A percentile compares a stretch with the other conserved stretches of the same genome.
Evolutionary conservation across 495 filamentous ascomycete species (phyloP).

Genomic region (Neurospora tetrasperma): DNA sequence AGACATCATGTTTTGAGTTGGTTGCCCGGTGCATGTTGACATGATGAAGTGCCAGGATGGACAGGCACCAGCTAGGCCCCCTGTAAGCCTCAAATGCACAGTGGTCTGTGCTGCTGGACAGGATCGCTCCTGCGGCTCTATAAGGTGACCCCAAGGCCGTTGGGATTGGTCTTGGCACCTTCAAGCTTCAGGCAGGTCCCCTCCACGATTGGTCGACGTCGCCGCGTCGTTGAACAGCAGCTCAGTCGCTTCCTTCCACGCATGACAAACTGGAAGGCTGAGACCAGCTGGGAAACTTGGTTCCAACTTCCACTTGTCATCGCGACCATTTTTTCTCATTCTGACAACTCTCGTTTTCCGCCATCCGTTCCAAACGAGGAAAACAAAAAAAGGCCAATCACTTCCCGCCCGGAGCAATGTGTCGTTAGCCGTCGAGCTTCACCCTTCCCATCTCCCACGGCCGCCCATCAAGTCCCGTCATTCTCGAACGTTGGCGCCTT

Average conservation of each 20-base stretch:
- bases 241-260: background rate
- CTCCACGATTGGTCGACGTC: background rate
- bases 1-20: too few species aligned
- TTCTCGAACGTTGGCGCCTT: background rate
- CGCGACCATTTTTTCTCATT: background rate
- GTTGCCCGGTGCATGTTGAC: background rate
- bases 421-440: background rate
- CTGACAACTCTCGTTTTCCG: background rate
- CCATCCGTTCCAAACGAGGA: background rate
- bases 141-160: background rate
- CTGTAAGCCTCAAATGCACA: background rate
- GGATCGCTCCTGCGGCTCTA: background rate
- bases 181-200: background rate
- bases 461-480: background rate
- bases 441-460: background rate
- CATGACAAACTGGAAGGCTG: background rate
- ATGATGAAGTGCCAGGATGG: background rate
- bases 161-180: background rate
- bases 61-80: background rate
- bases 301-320: slow-evolving; percentile 2
- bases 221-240: background rate
- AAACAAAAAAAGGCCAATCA: background rate
- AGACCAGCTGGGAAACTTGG: background rate
- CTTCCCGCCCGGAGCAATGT: slow-evolving; percentile 5
- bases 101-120: background rate